These are phyloP conservation scores for Tolypocladium inflatum DNA, from an alignment of 2,329 filamentous ascomycete species.

Conservation along the genomic window DNA sequence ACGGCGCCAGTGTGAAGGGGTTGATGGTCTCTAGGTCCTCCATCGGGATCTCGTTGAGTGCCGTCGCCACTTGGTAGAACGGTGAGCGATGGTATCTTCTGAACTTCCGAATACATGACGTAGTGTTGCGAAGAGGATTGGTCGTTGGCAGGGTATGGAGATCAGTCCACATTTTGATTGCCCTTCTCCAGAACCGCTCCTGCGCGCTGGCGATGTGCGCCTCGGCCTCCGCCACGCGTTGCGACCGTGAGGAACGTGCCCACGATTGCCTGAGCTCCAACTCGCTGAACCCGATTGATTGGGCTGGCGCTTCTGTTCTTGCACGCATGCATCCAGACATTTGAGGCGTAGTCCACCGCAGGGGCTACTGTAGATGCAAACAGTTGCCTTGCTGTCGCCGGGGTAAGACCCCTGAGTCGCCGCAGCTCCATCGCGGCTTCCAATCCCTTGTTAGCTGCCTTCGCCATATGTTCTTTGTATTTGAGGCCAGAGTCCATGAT, in stretches of 20 bases:
- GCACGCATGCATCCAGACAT: slow-evolving; percentile 1
- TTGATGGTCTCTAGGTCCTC: slow-evolving; percentile 4
- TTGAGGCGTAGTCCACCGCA: slow-evolving; percentile 1
- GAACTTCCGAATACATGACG: slow-evolving; percentile 1
- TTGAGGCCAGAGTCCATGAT: slow-evolving; percentile 12
- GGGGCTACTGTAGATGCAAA: slow-evolving; percentile 5
- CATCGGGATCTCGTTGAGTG: background rate
- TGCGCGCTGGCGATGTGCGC: slow-evolving; percentile 8
- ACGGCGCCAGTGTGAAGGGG: slow-evolving; percentile 4
- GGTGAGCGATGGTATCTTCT: slow-evolving; percentile 1
- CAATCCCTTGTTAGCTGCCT: slow-evolving; percentile 7
- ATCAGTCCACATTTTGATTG: slow-evolving; percentile 2
- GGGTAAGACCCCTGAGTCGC: too few species aligned
- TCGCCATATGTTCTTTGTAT: slow-evolving; percentile 4
- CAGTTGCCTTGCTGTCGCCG: slow-evolving; percentile 12
- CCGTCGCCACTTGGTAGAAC: slow-evolving; percentile 2
- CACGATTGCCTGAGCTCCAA: background rate
- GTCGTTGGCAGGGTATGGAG: slow-evolving; percentile 4
- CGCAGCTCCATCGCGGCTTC: slow-evolving; percentile 1
- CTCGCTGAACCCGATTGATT: too few species aligned
- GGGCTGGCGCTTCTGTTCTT: background rate
- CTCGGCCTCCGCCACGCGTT: slow-evolving; percentile 11
- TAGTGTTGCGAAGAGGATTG: slow-evolving; percentile 1
- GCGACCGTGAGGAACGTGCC: slow-evolving; percentile 10
- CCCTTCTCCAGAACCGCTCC: slow-evolving; percentile 8